Percentiles rank a stretch among this genome's conserved stretches.
These are phyloP conservation scores for Alternaria viburni DNA, from an alignment of 2,329 filamentous ascomycete species.

Conservation along the genomic window DNA sequence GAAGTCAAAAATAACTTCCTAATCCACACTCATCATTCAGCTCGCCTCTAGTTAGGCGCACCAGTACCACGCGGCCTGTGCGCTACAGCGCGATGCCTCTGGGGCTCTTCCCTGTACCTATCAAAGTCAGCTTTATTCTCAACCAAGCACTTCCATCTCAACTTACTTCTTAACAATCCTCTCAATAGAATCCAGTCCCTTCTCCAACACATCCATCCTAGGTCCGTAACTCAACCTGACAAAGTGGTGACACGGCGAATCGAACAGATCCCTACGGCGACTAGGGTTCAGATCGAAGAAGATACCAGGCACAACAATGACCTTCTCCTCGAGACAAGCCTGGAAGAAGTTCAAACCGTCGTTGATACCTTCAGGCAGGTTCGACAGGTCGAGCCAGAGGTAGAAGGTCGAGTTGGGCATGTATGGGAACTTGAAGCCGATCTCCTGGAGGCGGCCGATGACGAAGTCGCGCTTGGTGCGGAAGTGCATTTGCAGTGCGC, in stretches of 20 bases:
- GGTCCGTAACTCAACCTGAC: conserved; percentile 51
- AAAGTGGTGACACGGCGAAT: conserved; percentile 81
- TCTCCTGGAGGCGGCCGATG: conserved; percentile 76
- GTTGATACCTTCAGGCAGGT: conserved; percentile 78
- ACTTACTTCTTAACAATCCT: conserved; percentile 50
- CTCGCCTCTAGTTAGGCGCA: background rate
- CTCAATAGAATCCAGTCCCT: conserved; percentile 50
- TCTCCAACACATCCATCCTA: conserved; percentile 48
- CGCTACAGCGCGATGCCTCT: conserved; percentile 17
- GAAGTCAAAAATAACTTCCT: background rate
- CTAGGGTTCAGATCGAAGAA: conserved; percentile 97
- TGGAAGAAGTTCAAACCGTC: conserved; percentile 98
- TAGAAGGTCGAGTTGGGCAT: conserved; percentile 95
- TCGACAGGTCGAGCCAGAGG: conserved; percentile 73
- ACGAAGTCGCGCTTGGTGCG: conserved; percentile 92
- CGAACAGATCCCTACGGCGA: conserved; percentile 87
- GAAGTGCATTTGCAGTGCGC: conserved; percentile 88
- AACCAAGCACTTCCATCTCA: too few relatives aligned
- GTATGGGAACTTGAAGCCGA: conserved; percentile 82
- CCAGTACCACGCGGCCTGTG: conserved; percentile 20
- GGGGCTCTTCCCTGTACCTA: conserved; percentile 19
- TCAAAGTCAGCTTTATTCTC: too few relatives aligned
- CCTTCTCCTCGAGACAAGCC: conserved; percentile 89
- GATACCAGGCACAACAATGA: conserved; percentile 95
- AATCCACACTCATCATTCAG: background rate